phyloP scores from a whole-genome alignment of 768 basidiomycete genomes.

The Leccinellum rugosiceps region DNA sequence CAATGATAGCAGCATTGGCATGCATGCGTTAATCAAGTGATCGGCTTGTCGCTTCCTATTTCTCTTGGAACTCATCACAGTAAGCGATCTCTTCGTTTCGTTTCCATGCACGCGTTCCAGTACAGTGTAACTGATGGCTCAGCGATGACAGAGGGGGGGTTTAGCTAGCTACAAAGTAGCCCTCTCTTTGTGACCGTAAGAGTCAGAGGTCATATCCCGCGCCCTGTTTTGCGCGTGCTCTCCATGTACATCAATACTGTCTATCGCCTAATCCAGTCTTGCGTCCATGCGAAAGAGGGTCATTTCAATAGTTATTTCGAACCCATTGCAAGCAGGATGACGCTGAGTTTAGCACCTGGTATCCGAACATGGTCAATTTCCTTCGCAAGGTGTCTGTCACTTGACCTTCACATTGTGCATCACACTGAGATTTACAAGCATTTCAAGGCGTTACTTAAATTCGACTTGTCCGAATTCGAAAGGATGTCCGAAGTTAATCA shows the following conservation, averaged over 20 bases:
- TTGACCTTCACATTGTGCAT: neutral
- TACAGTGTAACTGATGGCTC: conserved; percentile 9
- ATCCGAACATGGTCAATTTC: neutral
- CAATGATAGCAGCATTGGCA: conserved; percentile 39
- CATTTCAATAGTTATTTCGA: neutral
- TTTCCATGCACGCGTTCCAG: neutral
- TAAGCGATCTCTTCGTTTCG: conserved; percentile 12
- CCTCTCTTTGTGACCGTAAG: neutral
- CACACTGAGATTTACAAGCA: neutral
- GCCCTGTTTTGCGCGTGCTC: neutral
- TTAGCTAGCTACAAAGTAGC: conserved; percentile 2
- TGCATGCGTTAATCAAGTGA: conserved; percentile 44
- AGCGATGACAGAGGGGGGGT: neutral
- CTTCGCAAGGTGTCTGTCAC: neutral
- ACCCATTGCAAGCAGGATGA: neutral
- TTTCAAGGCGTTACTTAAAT: too few relatives aligned
- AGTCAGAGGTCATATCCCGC: neutral
- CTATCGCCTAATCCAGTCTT: neutral
- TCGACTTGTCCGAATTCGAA: too few relatives aligned
- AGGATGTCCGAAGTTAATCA: too few relatives aligned
- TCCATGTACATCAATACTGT: conserved; percentile 13
- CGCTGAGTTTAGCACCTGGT: neutral
- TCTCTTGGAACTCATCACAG: neutral
- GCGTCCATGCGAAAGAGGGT: neutral
- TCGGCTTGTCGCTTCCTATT: neutral